Evolutionary conservation across 192 early-diverging fungal genomes (phyloP), one percentile per base, ranked within the genome.

Genomic region (Coemansia sp.): DNA sequence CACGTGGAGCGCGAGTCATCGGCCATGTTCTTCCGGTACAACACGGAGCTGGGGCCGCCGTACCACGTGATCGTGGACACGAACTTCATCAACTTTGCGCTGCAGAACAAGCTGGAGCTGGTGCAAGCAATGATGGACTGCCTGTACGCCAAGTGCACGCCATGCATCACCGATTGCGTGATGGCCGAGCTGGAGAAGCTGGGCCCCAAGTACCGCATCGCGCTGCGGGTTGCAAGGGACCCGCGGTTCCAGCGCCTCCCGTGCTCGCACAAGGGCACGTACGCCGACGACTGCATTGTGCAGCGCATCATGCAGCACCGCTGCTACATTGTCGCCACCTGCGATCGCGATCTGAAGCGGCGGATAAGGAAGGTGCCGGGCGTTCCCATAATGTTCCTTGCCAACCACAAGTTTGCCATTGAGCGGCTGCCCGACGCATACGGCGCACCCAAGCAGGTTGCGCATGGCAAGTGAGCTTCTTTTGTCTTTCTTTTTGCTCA

Each of bases 51-150:
- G 5, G 94, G 93, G 4, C 98, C 98, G 43, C 98, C 98, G 16
- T 99, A 99, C 81, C 91, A 94, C 67, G 87, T 99, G 23, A 79
- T 99, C 12, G 89, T 99, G 41, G 98, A 99, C 83, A 98, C 98
- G 71, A 99, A 99, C 78, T 99, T 99, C 62, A 98, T 99, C 88
- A 99, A 99, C 86, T 98, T 99, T 75, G 93, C 95, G 12, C 94
- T 99, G 72, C 96, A 97, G 77, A 99, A 99, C 87, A 97, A 98
- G 74, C 87, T 99, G 30, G 98, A 99, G 75, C 84, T 97, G 34
- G 88, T 98, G 34, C 92, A 96, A 62, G 90, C 93, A 20, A 96
- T 97, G 95, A 98, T 99, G 97, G 95, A 99, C 78, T 99, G 96
- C 70, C 84, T 98, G n/a, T 96, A 93, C 71, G 95, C 95, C 51